Evolutionary conservation across 495 filamentous ascomycete genomes (phyloP), one percentile per base, ranked within the genome.

Genomic region (Diplogelasinospora grovesii): DNA sequence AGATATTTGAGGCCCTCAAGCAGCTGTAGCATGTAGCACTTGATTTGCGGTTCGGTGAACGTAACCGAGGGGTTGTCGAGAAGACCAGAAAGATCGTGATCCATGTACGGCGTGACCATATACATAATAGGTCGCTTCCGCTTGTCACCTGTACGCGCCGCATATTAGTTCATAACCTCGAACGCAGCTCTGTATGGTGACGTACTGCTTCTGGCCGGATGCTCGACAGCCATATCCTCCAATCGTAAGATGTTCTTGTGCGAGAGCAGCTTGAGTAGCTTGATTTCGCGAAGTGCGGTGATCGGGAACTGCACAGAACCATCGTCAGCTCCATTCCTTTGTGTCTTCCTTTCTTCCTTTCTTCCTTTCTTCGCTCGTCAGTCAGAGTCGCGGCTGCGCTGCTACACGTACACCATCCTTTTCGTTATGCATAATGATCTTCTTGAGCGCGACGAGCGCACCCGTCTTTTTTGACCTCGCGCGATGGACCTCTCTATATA

Each of bases 51-150:
- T 53, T 88, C 79, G 7, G 79, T 85, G 45, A 99, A 87, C 10
- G 77, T 75, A 38, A 97, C 89, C 4, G 77, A 74, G 20, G 90
- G 89, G 49, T 99, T 99, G 57, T 96, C 92, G 46, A 99, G 76
- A 10, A 99, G 76, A 39, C 92, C 92, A 13, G 90, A 94, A 5
- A 99, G 73, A 58, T 99, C 92, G 58, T 99, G 92, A 52, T 97
- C 92, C 90, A 97, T 95, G 58, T 97, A 99, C 22, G 89, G 90
- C 18, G 82, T 94, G 36, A 96, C 92, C 92, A 99, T 99, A 59
- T 95, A 97, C 73, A 97, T 85, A 58, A 86, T 86, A 0, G 85
- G 82, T 43, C 83, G 79, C 61, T 89, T 92, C 34, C 79, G 75
- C 50, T 85, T 87, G 59, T 89, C 85, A 34, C 69, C 75, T 78